Base-by-base conservation (phyloP, 805 yeast genomes). In the Candida nitratophila region DNA sequence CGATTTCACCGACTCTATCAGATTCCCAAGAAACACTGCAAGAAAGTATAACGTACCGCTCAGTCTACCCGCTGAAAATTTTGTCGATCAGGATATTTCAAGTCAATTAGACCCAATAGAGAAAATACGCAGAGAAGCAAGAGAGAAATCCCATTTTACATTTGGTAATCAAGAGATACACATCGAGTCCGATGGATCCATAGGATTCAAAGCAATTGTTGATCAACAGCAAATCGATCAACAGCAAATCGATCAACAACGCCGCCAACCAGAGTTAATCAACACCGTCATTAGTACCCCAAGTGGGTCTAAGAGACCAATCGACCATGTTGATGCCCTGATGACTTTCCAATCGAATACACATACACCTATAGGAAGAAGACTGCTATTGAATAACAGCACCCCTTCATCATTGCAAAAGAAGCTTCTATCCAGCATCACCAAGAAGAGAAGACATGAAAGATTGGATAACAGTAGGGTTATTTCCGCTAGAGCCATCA, bases 381-480 rank as follows among this genome's bases (percentile, higher is more conserved):
- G 32, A 37, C 42, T 38, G 2, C 33, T 40, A 33, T 34, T 40
- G 22, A 41, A 32, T 27, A 38, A 22, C 16, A 38, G 31, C 22
- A 40, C 36, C 27, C 34, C 43, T 7, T 31, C 51, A 16, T 40
- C 52, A 20, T 24, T 32, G 9, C 47, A 39, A 33, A 22, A 35
- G 22, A 30, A 33, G 16, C 15, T 20, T 21, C 2, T 19, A 11
- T n/a, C 32, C 17, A 17, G 35, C 27, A 31, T 31, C 36, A 11
- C 32, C 4, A 20, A 46, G 38, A 48, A 48, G 48, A 47, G 47
- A 44, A 57, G 51, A 39, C 52, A 59, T 42, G 61, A 64, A 17
- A 54, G 53, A 37, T 49, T 59, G 34, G 70, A 65, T 30, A 64
- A 63, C 43, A 63, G 68, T 3, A 59, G 59, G 61, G 62, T 66